Evolutionary conservation across 768 basidiomycete genomes (phyloP).

Genomic region (Grammothele lineata): DNA sequence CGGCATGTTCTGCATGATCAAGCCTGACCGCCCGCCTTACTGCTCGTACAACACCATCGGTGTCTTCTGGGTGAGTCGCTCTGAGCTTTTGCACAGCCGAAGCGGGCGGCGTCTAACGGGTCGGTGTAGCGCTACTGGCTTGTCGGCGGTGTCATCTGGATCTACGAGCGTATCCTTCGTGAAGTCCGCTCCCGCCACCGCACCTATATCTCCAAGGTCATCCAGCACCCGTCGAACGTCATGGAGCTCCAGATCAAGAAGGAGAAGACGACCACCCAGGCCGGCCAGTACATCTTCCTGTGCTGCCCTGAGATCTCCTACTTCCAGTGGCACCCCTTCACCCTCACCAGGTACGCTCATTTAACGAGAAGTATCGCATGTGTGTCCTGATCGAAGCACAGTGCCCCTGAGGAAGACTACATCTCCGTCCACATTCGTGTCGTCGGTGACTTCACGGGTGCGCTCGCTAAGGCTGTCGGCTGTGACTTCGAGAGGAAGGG

Average conservation of each 20-base stretch:
- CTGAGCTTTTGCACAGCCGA: not conserved
- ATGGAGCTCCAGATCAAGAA: conserved; percentile 98
- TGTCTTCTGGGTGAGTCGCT: conserved; percentile 85
- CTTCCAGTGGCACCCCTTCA: conserved; percentile 98
- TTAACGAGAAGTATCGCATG: not conserved
- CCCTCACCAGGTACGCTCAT: conserved; percentile 66
- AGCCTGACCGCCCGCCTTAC: conserved; percentile 83
- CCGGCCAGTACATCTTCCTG: conserved; percentile 93
- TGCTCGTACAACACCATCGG: conserved; percentile 85
- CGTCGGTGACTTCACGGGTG: conserved; percentile 88
- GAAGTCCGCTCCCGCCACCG: conserved; percentile 88
- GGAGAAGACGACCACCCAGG: conserved; percentile 77
- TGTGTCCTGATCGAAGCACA: conserved; percentile 24
- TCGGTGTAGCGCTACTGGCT: conserved; percentile 82
- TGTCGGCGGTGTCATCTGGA: conserved; percentile 81
- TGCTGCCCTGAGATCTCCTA: conserved; percentile 89
- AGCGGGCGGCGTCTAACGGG: not conserved
- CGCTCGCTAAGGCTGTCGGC: conserved; percentile 76
- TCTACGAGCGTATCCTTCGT: conserved; percentile 83
- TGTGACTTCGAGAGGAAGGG: conserved; percentile 68
- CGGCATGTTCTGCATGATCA: conserved; percentile 96
- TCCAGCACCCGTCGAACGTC: conserved; percentile 92
- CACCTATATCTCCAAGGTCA: conserved; percentile 91
- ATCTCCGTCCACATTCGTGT: conserved; percentile 91
- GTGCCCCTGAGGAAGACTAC: conserved; percentile 94